Evolutionary conservation across 176 grass and related monocot species (phyloP), one percentile per base, ranked within the genome.

Genomic region (Canna indica): DNA sequence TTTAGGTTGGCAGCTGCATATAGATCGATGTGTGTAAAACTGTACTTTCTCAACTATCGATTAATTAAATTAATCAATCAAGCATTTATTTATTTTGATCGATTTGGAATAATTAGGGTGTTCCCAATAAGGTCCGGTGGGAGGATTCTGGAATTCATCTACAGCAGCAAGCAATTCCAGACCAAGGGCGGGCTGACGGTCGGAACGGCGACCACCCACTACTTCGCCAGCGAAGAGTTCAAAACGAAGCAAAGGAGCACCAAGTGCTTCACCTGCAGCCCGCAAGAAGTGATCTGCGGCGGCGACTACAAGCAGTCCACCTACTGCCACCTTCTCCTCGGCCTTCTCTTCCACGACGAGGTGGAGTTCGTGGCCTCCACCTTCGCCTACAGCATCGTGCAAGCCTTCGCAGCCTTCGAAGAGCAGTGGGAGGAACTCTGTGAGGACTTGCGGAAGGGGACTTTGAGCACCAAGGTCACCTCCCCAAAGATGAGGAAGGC

Each of bases 251-350:
- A 77, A 34, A 15, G 24, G 35, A 65, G 16, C n/a, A 77, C 47
- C 35, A 58, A 59, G 25, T 77, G 45, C 45, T 77, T 69, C 75
- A 69, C 64, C 34, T 77, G 75, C 75, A 69, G 64, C 48, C 75
- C 75, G 22, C 31, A 45, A n/a, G 64, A 69, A 42, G 75, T 77
- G 25, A 77, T 77, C 64, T 5, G 50, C 2, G 75, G 35, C 22
- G 75, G 50, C 0, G 75, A 77, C 75, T 77, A 77, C 75, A 45
- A 69, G 35, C 47, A 68, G n/a, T 59, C 75, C 35, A 77, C 75
- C 50, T 77, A 77, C 64, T 69, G 75, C 65, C 75, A 77, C 75
- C 75, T 77, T 50, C 75, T 77, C 64, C 52, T 77, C 4, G 75
- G 75, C 64, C 75, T 77, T 35, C 64, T 66, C 65, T 69, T 45